Percentiles rank a stretch among this genome's conserved stretches.
Conservation (phyloP, 2,329 filamentous ascomycete genomes). For the Epichloe brachyelytri region DNA sequence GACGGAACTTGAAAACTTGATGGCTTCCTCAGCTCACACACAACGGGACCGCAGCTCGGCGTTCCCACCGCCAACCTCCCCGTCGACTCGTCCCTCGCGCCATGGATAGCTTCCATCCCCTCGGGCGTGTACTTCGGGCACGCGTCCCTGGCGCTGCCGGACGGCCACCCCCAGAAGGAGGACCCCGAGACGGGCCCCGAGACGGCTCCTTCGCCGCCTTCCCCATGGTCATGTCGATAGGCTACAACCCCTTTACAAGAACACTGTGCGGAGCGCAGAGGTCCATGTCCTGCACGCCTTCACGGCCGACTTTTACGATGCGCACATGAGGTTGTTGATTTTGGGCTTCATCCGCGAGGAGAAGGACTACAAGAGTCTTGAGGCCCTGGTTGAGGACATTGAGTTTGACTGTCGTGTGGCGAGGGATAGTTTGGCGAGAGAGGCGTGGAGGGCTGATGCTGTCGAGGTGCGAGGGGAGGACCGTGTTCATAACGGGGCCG, state of each 20-base stretch:
- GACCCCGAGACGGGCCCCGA: neutral
- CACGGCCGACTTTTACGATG: slow-evolving; percentile 70
- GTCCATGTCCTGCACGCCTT: slow-evolving; percentile 80
- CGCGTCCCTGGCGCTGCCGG: slow-evolving; percentile 55
- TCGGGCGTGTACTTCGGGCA: slow-evolving; percentile 93
- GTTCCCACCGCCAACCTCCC: slow-evolving; percentile 93
- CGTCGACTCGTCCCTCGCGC: slow-evolving; percentile 47
- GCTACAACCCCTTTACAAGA: slow-evolving; percentile 98
- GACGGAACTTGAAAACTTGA: neutral
- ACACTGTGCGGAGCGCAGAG: slow-evolving; percentile 74
- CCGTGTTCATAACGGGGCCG: slow-evolving; percentile 10
- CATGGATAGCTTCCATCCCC: slow-evolving; percentile 50
- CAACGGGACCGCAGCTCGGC: slow-evolving; percentile 50
- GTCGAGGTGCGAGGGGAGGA: slow-evolving; percentile 15
- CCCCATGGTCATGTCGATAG: slow-evolving; percentile 87
- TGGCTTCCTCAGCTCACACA: neutral
- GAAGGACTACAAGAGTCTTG: slow-evolving; percentile 72
- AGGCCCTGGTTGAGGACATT: slow-evolving; percentile 81
- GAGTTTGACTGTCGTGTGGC: slow-evolving; percentile 78
- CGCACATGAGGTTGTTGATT: slow-evolving; percentile 65
- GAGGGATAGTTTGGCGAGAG: slow-evolving; percentile 53
- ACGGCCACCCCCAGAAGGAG: slow-evolving; percentile 30
- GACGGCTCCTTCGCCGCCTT: slow-evolving; percentile 41
- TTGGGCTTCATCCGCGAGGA: slow-evolving; percentile 83
- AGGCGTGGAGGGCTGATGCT: slow-evolving; percentile 39